Percentiles rank a stretch among this genome's conserved stretches.
These are phyloP conservation scores for Escallonia herrerae DNA, from an alignment of 129 eudicot species.

Conservation along the genomic window DNA sequence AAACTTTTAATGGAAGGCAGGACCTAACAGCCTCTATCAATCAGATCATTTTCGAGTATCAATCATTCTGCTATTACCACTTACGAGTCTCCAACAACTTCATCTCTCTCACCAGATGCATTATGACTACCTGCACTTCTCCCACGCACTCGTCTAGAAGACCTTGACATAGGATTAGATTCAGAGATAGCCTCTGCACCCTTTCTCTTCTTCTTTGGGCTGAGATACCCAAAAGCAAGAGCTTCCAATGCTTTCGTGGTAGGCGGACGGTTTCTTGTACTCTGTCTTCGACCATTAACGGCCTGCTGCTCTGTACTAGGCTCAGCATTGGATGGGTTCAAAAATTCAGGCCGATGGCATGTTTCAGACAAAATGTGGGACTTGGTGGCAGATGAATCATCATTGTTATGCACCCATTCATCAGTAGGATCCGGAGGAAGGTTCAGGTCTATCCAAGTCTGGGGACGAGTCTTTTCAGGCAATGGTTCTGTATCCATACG, in stretches of 20 bases:
- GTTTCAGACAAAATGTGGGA: conserved; percentile 5
- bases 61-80: too few relatives aligned
- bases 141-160: conserved; percentile 26
- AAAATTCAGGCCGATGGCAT: conserved; percentile 9
- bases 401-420: conserved; percentile 2
- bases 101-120: background rate
- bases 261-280: conserved; percentile 51
- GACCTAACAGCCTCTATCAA: too few relatives aligned
- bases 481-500: background rate
- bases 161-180: conserved; percentile 10
- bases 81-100: background rate
- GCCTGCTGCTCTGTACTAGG: conserved; percentile 12
- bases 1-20: too few relatives aligned
- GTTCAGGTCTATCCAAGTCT: conserved; percentile 32
- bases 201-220: conserved; percentile 28
- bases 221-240: conserved; percentile 30
- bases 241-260: conserved; percentile 52
- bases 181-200: conserved; percentile 6
- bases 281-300: conserved; percentile 35
- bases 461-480: background rate
- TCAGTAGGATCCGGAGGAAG: conserved; percentile 23
- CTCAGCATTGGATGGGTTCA: background rate
- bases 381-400: background rate
- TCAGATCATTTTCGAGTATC: too few relatives aligned
- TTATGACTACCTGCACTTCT: conserved; percentile 9